A percentile compares a stretch with the other conserved stretches of the same genome.
These are phyloP conservation scores for Bacidia rubella DNA, from an alignment of 495 filamentous ascomycete genomes.

Conservation along the genomic window DNA sequence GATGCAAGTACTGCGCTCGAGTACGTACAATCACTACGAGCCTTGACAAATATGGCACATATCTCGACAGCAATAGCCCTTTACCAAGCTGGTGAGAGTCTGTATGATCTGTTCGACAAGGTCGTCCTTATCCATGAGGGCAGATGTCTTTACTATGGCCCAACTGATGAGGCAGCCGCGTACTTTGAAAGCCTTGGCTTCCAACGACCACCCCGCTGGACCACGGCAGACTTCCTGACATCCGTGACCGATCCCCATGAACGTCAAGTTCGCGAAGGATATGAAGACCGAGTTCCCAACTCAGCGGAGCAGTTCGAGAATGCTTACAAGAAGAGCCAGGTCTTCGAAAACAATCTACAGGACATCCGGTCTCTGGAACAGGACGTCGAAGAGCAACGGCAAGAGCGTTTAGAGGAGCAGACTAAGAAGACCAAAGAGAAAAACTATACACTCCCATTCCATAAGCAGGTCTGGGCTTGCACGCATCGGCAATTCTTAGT, in stretches of 20 bases:
- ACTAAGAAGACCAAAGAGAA: constrained; percentile 41
- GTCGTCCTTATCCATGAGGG: constrained; percentile 57
- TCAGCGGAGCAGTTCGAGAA: constrained; percentile 44
- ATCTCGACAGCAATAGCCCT: constrained; percentile 50
- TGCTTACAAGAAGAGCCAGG: constrained; percentile 37
- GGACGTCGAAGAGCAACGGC: constrained; percentile 31
- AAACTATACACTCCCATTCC: constrained; percentile 52
- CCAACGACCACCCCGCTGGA: constrained; percentile 45
- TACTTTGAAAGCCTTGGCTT: constrained; percentile 57
- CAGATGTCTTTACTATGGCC: constrained; percentile 50
- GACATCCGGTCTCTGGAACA: constrained; percentile 40
- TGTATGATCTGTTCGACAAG: constrained; percentile 61
- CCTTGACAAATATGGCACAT: constrained; percentile 47
- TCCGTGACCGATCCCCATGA: constrained; percentile 52
- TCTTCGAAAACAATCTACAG: constrained; percentile 21
- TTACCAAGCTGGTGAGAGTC: constrained; percentile 57
- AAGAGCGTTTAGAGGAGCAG: constrained; percentile 34
- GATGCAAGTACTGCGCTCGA: constrained; percentile 55
- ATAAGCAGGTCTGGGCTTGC: constrained; percentile 52
- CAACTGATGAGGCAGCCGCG: constrained; percentile 37
- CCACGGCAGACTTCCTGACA: constrained; percentile 56
- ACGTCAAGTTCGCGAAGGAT: constrained; percentile 42
- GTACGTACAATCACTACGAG: constrained; percentile 49
- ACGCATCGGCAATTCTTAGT: constrained; percentile 54
- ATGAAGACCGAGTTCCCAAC: constrained; percentile 46